Conservation (phyloP, 768 basidiomycete genomes). For the Leccinum subgranulosum region DNA sequence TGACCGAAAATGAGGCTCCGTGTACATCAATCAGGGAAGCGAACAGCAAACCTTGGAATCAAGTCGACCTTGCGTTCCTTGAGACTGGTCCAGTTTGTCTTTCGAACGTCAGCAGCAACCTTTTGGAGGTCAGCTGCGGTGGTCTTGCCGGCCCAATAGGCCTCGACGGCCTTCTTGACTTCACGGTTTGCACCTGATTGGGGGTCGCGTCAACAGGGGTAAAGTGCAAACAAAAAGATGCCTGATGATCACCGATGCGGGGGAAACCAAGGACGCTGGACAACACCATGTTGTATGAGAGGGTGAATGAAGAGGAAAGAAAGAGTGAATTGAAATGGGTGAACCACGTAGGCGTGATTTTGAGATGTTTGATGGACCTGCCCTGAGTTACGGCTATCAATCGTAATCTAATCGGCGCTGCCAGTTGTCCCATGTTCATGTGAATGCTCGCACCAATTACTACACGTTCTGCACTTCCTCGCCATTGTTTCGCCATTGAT, state of each 20-base stretch:
- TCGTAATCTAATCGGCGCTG: conserved; percentile 22
- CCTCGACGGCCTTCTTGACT: conserved; percentile 97
- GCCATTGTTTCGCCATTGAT: background rate
- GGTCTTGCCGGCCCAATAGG: conserved; percentile 95
- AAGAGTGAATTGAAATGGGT: conserved; percentile 7
- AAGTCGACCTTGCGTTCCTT: conserved; percentile 84
- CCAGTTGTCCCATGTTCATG: conserved; percentile 15
- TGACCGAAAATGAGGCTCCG: conserved; percentile 34
- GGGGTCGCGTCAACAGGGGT: conserved; percentile 1
- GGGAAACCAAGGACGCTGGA: conserved; percentile 92
- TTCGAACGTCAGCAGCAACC: conserved; percentile 83
- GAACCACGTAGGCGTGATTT: conserved; percentile 22
- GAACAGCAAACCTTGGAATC: conserved; percentile 73
- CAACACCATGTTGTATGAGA: conserved; percentile 53
- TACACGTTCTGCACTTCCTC: background rate
- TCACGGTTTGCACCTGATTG: conserved; percentile 83
- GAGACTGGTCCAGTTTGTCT: conserved; percentile 83
- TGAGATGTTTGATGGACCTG: conserved; percentile 28
- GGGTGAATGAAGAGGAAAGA: conserved; percentile 12
- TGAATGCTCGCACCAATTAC: conserved; percentile 15
- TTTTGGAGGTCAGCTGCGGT: conserved; percentile 85
- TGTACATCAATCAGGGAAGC: conserved; percentile 2
- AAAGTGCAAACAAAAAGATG: background rate
- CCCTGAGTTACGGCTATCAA: conserved; percentile 31
- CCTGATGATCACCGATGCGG: conserved; percentile 55